phyloP scores from a whole-genome alignment of 176 grass and related monocot genomes.

The Phragmites australis region DNA sequence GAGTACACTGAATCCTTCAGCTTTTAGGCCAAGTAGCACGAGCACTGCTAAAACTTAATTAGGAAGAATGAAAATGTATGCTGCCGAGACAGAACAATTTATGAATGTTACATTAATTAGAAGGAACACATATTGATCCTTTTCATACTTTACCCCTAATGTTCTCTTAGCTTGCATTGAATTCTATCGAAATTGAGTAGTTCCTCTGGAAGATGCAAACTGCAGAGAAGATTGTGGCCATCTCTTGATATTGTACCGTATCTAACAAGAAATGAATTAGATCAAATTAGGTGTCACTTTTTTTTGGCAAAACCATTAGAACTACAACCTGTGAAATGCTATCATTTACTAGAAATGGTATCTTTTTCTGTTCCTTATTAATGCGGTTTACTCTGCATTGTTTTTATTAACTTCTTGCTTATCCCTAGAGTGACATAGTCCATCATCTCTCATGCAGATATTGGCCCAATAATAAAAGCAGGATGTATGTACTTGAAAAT shows the following conservation, averaged over 20 bases:
- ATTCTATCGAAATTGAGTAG: background rate
- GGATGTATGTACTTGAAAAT: constrained; percentile 99
- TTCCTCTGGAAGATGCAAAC: constrained; percentile 27
- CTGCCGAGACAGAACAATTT: background rate
- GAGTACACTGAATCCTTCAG: background rate
- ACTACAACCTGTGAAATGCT: background rate
- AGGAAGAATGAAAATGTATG: background rate
- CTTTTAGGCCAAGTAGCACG: background rate
- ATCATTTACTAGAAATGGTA: background rate
- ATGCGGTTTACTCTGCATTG: background rate
- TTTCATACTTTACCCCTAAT: constrained; percentile 7
- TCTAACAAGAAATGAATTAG: background rate
- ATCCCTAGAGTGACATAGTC: constrained; percentile 28
- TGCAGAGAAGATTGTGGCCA: background rate
- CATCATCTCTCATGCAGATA: constrained; percentile 52
- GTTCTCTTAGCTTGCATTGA: background rate
- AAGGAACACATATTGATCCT: background rate
- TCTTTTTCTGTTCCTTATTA: background rate
- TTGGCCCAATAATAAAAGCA: constrained; percentile 97
- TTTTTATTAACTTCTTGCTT: constrained; percentile 8
- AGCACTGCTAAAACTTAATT: background rate
- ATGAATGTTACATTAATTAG: background rate
- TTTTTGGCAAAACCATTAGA: constrained; percentile 1
- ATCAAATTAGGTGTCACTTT: background rate
- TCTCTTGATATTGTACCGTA: background rate